Evolutionary conservation across 2,329 filamentous ascomycete species (phyloP).

Genomic region (Curvularia hawaiiensis): DNA sequence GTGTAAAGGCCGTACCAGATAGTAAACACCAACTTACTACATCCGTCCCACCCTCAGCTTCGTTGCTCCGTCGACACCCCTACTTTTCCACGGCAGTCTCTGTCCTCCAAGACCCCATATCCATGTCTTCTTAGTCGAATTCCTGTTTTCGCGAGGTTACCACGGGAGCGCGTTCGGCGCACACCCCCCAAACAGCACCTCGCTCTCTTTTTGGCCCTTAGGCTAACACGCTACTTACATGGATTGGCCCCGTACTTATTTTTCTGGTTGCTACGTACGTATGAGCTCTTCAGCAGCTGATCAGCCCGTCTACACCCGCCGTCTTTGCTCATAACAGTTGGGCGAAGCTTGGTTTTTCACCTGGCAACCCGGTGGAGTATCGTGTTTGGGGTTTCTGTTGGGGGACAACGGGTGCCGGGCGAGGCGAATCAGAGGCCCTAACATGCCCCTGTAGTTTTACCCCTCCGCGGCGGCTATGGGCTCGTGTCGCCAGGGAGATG

Average conservation of each 20-base stretch:
- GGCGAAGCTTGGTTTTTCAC: neutral
- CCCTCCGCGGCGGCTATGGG: neutral
- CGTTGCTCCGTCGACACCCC: slow-evolving; percentile 14
- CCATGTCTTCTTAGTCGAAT: neutral
- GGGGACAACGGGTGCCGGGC: neutral
- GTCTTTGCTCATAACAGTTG: neutral
- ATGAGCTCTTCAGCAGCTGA: neutral
- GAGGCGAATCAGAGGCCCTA: neutral
- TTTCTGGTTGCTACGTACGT: neutral
- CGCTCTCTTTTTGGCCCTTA: neutral
- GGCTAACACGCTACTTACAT: neutral
- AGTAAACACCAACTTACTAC: neutral
- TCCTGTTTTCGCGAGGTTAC: slow-evolving; percentile 3
- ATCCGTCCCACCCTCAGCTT: neutral
- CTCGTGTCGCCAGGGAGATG: neutral
- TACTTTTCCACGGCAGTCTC: neutral
- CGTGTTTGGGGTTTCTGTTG: neutral
- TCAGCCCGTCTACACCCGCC: neutral
- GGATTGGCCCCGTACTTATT: neutral
- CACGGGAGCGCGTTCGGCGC: slow-evolving; percentile 1
- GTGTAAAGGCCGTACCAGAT: neutral
- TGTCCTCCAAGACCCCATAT: neutral
- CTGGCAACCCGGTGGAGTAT: neutral
- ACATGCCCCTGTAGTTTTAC: neutral
- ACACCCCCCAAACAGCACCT: neutral